Evolutionary conservation across 768 basidiomycete genomes (phyloP), one percentile per base, ranked within the genome.

Genomic region (Psilocybe subaeruginosa): DNA sequence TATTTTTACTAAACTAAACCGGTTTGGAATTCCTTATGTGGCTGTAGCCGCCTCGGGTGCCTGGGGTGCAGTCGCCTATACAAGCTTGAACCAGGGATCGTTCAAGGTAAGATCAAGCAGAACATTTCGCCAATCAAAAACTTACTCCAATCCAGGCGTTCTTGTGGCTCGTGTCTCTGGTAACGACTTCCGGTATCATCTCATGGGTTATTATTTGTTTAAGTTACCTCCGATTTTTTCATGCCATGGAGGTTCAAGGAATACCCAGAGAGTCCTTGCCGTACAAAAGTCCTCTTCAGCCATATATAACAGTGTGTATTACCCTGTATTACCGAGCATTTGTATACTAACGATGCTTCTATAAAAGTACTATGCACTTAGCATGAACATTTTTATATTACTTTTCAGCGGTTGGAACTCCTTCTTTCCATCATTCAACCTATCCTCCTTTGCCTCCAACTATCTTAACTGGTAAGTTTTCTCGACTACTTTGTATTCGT

Each of bases 261-360:
- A 72, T 76, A 56, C 62, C 71, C 55, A 65, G 76, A 47, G 66
- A 72, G 43, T 58, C 50, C n/a, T 65, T 77, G 6, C 74, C 76
- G 7, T 76, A 76, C 68, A 70, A 73, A 67, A 80, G 76, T 35
- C 82, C 83, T 12, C 78, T 79, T 60, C 81, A 80, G 63, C 81
- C 82, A 8, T 82, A 76, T 61, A 75, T 81, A 17, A 77, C 81
- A 8, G 72, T 71, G 57, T 48, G 70, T 54, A 19, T 55, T 45
- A 27, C 8, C 8, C 29, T 41, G 37, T 17, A 30, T n/a, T 9
- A 47, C 23, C 53, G 29, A 52, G 27, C 16, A 8, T 47, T n/a
- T 43, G 7, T 57, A 54, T 23, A 29, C 16, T 23, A 35, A 35
- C 51, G 14, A 39, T 12, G n/a, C 7, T 46, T 4, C 52, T 19